phyloP scores from a whole-genome alignment of 1,284 basidiomycete species.

The Puccinia triticina region DNA sequence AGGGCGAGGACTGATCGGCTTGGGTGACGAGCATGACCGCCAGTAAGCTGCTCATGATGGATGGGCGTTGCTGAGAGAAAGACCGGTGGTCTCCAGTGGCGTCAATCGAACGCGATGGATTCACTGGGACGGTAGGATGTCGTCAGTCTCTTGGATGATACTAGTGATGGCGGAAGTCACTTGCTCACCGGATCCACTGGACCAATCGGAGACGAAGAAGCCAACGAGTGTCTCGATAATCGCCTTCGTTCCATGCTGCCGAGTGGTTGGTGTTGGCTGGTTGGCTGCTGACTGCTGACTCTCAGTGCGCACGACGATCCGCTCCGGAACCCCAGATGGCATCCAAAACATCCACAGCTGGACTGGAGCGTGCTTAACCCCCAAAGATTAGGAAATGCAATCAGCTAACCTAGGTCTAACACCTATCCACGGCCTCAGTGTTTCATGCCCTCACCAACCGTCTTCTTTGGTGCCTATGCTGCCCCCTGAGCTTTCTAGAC shows the following conservation, averaged over 20 bases:
- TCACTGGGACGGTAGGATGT: not conserved
- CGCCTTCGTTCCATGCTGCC: not conserved
- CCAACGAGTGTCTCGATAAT: not conserved
- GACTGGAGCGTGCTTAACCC: no score
- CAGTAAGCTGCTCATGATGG: constrained; percentile 35
- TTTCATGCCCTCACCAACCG: no score
- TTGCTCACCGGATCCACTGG: not conserved
- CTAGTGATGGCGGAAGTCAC: not conserved
- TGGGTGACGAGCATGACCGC: constrained; percentile 45
- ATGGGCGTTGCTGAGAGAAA: not conserved
- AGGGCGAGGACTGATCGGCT: constrained; percentile 44
- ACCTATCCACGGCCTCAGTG: no score
- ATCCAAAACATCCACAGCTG: no score
- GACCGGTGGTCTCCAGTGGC: not conserved
- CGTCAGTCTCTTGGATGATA: not conserved
- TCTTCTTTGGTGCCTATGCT: no score
- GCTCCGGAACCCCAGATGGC: no score
- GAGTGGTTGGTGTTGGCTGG: not conserved
- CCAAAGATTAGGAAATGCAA: no score
- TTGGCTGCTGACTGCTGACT: not conserved
- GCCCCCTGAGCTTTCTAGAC: no score
- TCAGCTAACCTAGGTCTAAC: no score
- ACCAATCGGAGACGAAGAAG: not conserved
- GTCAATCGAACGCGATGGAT: not conserved
- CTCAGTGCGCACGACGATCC: no score